Conservation (phyloP, 2,329 filamentous ascomycete genomes). For the Epicoccum nigrum region DNA sequence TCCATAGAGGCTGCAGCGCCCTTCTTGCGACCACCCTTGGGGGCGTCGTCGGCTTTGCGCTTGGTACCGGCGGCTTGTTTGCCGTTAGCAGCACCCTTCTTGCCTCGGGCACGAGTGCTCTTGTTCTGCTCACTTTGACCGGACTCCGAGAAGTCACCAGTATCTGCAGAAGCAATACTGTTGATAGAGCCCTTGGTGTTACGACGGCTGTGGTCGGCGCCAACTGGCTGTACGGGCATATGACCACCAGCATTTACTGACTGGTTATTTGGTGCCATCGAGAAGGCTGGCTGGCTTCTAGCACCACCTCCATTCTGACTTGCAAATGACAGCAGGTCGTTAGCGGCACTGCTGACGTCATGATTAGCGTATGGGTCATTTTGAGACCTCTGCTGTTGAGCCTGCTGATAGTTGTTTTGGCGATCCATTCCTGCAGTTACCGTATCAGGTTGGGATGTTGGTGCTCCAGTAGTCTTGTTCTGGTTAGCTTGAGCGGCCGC, state of each 20-base stretch:
- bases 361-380: constrained; percentile 80
- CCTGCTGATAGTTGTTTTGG: constrained; percentile 59
- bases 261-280: constrained; percentile 51
- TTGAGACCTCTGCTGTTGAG: constrained; percentile 48
- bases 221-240: constrained; percentile 56
- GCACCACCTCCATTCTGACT: constrained; percentile 65
- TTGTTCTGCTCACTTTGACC: constrained; percentile 69
- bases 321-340: constrained; percentile 89
- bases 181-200: constrained; percentile 58
- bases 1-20: constrained; percentile 61
- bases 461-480: constrained; percentile 51
- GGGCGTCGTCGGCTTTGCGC: constrained; percentile 77
- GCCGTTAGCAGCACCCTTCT: constrained; percentile 45
- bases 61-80: constrained; percentile 54
- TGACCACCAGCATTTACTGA: constrained; percentile 52
- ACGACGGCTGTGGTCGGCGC: constrained; percentile 58
- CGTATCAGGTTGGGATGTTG: constrained; percentile 54
- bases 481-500: constrained; percentile 63
- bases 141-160: constrained; percentile 74
- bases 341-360: constrained; percentile 91
- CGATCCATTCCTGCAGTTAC: constrained; percentile 57
- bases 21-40: constrained; percentile 72
- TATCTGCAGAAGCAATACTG: constrained; percentile 63
- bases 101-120: constrained; percentile 50
- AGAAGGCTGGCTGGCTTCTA: constrained; percentile 59